phyloP scores from a whole-genome alignment of 805 yeast genomes.

The Candida nanaspora region DNA sequence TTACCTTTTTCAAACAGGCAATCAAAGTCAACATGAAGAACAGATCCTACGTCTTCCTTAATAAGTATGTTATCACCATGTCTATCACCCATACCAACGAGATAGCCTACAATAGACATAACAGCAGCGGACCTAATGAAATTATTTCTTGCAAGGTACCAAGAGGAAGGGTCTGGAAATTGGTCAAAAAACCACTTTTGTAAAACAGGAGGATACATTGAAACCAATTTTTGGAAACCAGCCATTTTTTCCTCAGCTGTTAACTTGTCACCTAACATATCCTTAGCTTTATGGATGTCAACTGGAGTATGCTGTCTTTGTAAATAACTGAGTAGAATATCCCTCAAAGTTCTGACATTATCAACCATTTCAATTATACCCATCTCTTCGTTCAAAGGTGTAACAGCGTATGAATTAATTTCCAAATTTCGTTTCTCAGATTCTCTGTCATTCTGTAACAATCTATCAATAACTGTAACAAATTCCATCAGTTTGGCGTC shows the following conservation, averaged over 20 bases:
- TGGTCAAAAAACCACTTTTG: slow-evolving; percentile 83
- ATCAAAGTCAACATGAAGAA: slow-evolving; percentile 93
- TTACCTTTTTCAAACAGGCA: slow-evolving; percentile 87
- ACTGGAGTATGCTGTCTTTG: slow-evolving; percentile 18
- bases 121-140: slow-evolving; percentile 83
- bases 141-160: slow-evolving; percentile 75
- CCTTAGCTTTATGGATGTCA: slow-evolving; percentile 21
- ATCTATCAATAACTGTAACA: slow-evolving; percentile 75
- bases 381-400: slow-evolving; percentile 77
- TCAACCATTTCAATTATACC: slow-evolving; percentile 92
- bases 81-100: slow-evolving; percentile 91
- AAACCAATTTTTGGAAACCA: slow-evolving; percentile 26
- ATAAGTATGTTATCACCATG: slow-evolving; percentile 89
- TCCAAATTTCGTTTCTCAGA: slow-evolving; percentile 65
- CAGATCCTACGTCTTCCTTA: slow-evolving; percentile 65
- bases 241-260: slow-evolving; percentile 25
- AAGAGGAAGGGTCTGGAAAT: slow-evolving; percentile 81
- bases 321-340: slow-evolving; percentile 35
- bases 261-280: slow-evolving; percentile 15
- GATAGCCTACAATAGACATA: slow-evolving; percentile 95
- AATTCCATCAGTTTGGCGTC: slow-evolving; percentile 94
- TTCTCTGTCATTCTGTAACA: slow-evolving; percentile 59
- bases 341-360: slow-evolving; percentile 64
- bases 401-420: slow-evolving; percentile 79
- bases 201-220: slow-evolving; percentile 58